Percentiles rank a stretch among this genome's conserved stretches.
These are phyloP conservation scores for Gomphus sp. DNA, from an alignment of 1,284 basidiomycete species.

Conservation along the genomic window DNA sequence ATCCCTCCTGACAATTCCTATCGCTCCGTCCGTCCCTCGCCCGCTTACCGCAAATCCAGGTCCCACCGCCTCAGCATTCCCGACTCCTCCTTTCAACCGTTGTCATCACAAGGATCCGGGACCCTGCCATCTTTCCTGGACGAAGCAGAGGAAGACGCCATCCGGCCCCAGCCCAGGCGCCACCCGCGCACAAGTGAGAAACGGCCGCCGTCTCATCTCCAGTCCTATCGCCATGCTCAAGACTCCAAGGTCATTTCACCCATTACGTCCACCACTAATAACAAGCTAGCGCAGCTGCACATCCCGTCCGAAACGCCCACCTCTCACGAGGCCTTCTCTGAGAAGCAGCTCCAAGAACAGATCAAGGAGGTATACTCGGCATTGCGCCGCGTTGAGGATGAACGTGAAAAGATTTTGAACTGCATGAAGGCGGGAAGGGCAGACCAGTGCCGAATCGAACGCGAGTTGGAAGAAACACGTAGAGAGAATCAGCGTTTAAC, in stretches of 20 bases:
- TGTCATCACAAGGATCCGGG: background rate
- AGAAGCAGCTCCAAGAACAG: conserved; percentile 1
- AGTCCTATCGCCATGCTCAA: background rate
- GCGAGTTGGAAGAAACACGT: background rate
- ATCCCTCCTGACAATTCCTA: background rate
- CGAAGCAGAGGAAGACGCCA: background rate
- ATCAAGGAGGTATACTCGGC: background rate
- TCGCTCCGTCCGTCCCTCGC: background rate
- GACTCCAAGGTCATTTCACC: background rate
- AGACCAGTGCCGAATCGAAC: background rate
- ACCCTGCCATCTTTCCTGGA: background rate
- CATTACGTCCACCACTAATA: background rate
- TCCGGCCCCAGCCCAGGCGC: background rate
- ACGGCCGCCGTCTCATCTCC: background rate
- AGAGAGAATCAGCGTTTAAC: background rate
- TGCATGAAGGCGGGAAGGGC: background rate
- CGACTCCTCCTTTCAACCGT: background rate
- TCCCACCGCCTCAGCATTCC: background rate
- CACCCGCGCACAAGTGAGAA: background rate
- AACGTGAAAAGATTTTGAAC: background rate
- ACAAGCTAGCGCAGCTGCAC: background rate
- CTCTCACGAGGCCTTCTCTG: background rate
- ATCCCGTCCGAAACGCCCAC: background rate
- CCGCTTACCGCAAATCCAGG: background rate
- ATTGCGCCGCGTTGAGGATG: background rate